A percentile compares a stretch with the other conserved stretches of the same genome.
phyloP scores from a whole-genome alignment of 306 rosid species.

The Prunus davidiana region DNA sequence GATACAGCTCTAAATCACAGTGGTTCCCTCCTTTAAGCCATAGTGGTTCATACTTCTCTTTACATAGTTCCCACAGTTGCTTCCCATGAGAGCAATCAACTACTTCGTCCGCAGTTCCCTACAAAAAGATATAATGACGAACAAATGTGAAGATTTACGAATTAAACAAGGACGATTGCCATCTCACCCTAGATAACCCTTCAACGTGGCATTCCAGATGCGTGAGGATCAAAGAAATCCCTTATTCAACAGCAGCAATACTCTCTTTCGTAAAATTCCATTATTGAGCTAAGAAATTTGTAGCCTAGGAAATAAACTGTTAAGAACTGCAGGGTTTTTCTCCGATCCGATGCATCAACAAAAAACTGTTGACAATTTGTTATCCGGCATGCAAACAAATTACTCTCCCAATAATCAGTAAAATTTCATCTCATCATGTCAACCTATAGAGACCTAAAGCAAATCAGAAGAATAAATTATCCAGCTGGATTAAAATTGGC shows the following conservation, averaged over 20 bases:
- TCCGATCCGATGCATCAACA: background rate
- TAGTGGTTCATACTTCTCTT: conserved; percentile 86
- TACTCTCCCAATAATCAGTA: background rate
- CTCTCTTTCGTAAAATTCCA: background rate
- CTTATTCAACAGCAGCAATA: background rate
- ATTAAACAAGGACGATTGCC: background rate
- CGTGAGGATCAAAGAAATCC: background rate
- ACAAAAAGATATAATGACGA: conserved; percentile 21
- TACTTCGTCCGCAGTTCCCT: conserved; percentile 95
- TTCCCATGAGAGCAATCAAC: conserved; percentile 92
- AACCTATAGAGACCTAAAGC: background rate
- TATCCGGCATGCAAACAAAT: background rate
- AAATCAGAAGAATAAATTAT: background rate
- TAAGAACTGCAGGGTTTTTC: background rate
- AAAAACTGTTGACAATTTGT: background rate
- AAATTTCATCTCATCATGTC: background rate
- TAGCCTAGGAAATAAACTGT: background rate
- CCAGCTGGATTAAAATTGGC: background rate
- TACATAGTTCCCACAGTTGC: conserved; percentile 94
- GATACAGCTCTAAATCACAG: conserved; percentile 84
- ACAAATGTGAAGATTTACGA: conserved; percentile 1
- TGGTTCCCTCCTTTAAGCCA: conserved; percentile 97
- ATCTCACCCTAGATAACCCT: background rate
- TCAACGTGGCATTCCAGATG: background rate
- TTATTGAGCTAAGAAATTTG: background rate